Base-by-base conservation (phyloP, 805 yeast species). In the Barnettozyma vustinii region DNA sequence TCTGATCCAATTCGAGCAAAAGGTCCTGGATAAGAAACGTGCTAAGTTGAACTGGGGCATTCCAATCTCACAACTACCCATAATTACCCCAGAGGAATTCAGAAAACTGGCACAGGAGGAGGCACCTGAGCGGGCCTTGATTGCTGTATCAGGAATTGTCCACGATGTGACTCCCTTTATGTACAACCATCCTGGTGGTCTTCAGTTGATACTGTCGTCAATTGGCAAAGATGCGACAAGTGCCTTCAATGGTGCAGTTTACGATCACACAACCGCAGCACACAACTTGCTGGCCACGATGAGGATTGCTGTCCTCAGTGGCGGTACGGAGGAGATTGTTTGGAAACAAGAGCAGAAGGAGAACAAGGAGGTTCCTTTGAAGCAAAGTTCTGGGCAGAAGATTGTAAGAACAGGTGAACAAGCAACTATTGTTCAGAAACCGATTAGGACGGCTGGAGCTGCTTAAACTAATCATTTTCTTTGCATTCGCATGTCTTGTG, bases 181-280 rank as follows among this genome's bases (percentile, higher is more conserved):
- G 64, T 83, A 84, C 57, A 88, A 87, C 60, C 98, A 91, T 66
- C 98, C 98, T 2, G 98, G 98, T 56, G 98, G 98, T 2, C 67
- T 81, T 30, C 83, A 91, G 5, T 74, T 91, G 45, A 80, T 91
- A 48, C 73, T 73, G 54, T 82, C 94, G 0, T 87, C 96, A 2
- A 83, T 87, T 50, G 97, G 97, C 12, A 87, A 86, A 65, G 97
- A 91, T 65, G 97, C 96, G 9, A 90, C 97, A 3, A 82, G 86
- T 45, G 97, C 96, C 2, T 91, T 91, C 67, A 89, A 84, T 64
- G 97, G 98, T 20, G 97, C 96, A 3, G 97, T 91, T 12, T 91
- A 91, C 68, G 80, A 81, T 48, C 98, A 91, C 66, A 85, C 94
- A 58, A 89, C 92, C 49, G 97, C 97, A 0, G 97, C 97, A 1